phyloP scores from a whole-genome alignment of 192 early-diverging fungal genomes.

The Dispira simplex region DNA sequence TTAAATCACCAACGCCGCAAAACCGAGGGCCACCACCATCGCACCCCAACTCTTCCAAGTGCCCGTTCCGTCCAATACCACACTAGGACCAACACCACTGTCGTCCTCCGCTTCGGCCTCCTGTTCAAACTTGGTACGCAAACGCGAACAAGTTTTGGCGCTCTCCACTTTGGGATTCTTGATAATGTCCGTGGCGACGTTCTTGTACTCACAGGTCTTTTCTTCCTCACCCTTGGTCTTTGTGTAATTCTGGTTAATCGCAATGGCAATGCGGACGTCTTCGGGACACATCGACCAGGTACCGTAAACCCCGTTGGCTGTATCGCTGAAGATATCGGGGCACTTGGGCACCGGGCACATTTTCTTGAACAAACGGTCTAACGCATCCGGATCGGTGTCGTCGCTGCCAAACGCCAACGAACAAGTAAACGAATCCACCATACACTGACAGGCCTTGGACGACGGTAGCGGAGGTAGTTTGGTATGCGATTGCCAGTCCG shows the following conservation, averaged over 20 bases:
- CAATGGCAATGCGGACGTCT: slow-evolving; percentile 21
- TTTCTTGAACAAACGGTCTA: slow-evolving; percentile 19
- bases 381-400: slow-evolving; percentile 16
- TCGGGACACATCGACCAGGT: slow-evolving; percentile 23
- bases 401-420: slow-evolving; percentile 17
- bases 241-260: slow-evolving; percentile 24
- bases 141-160: slow-evolving; percentile 13
- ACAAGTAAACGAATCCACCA: slow-evolving; percentile 42
- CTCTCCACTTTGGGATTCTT: slow-evolving; percentile 21
- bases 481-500: slow-evolving; percentile 34
- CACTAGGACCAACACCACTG: not conserved
- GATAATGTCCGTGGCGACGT: slow-evolving; percentile 15
- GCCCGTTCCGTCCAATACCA: no score
- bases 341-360: slow-evolving; percentile 21
- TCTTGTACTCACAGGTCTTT: slow-evolving; percentile 19
- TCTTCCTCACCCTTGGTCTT: slow-evolving; percentile 17
- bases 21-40: not conserved
- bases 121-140: slow-evolving; percentile 9
- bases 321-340: slow-evolving; percentile 22
- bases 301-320: slow-evolving; percentile 23
- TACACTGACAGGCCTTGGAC: slow-evolving; percentile 39
- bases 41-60: slow-evolving; percentile 8
- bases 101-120: slow-evolving; percentile 9
- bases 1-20: slow-evolving; percentile 9
- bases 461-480: slow-evolving; percentile 49